Conservation (phyloP, 2,329 filamentous ascomycete species). For the Dryadomyces sulphureus region DNA sequence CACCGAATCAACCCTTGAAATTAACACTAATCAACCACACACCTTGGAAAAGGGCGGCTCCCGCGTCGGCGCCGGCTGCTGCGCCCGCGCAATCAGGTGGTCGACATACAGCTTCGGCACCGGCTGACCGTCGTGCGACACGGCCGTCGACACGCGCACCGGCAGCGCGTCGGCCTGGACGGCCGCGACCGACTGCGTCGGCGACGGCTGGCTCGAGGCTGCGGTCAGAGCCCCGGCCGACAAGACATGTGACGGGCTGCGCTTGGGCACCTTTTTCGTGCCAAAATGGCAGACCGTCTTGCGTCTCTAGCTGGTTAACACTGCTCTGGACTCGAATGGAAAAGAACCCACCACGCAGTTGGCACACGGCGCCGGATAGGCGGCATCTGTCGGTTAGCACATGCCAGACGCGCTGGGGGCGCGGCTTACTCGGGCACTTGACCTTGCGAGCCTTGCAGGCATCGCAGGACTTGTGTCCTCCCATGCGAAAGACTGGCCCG, state of each 20-base stretch:
- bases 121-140: neutral
- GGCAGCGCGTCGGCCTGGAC: neutral
- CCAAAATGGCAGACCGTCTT: conserved; percentile 8
- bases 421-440: conserved; percentile 20
- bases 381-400: conserved; percentile 5
- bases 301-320: no score
- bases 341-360: conserved; percentile 7
- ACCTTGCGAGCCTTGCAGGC: conserved; percentile 25
- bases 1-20: no score
- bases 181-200: neutral
- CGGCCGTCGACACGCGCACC: neutral
- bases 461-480: conserved; percentile 20
- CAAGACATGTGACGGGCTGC: neutral
- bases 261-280: conserved; percentile 7
- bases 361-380: conserved; percentile 5
- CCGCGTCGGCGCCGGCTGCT: conserved; percentile 2
- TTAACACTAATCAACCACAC: neutral
- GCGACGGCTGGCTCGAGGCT: neutral
- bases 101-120: conserved; percentile 16
- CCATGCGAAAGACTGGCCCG: conserved; percentile 2
- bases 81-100: conserved; percentile 12
- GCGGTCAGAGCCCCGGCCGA: neutral
- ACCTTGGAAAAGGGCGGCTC: conserved; percentile 15
- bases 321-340: no score
- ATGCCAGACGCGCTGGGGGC: neutral